These are phyloP conservation scores for Firmiana major DNA, from an alignment of 345 rosid species.

Conservation along the genomic window DNA sequence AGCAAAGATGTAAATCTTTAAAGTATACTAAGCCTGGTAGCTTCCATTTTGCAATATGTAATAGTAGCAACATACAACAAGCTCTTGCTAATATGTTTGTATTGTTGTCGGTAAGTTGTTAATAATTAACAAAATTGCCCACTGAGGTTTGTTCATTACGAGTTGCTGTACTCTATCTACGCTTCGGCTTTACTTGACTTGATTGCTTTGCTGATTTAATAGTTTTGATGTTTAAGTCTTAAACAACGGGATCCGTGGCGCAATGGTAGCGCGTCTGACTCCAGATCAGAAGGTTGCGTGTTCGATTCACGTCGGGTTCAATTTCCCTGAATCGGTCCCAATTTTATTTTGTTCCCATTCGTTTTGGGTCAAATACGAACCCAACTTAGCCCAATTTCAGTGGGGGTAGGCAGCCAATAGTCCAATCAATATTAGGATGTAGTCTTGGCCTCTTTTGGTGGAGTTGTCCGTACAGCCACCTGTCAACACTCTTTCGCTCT, in stretches of 20 bases:
- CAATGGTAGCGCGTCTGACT: constrained; percentile 99
- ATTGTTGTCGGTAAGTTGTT: background rate
- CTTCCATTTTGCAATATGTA: background rate
- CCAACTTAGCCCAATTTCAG: background rate
- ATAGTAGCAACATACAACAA: background rate
- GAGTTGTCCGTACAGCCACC: constrained; percentile 2
- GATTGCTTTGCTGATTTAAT: too few species aligned
- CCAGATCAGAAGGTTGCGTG: constrained; percentile 99
- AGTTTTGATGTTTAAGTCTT: too few species aligned
- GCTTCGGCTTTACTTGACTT: too few species aligned
- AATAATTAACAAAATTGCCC: background rate
- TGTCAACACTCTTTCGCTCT: background rate
- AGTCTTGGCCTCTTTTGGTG: too few species aligned
- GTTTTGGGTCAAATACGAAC: background rate
- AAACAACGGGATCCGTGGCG: constrained; percentile 29
- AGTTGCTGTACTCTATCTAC: too few species aligned
- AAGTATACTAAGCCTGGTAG: background rate
- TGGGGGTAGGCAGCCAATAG: background rate
- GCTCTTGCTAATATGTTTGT: background rate
- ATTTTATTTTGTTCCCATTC: too few species aligned
- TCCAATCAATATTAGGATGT: too few species aligned
- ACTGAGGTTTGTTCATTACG: background rate
- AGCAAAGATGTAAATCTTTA: background rate
- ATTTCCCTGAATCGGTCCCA: background rate
- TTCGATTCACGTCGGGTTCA: constrained; percentile 77